phyloP scores from a whole-genome alignment of 257 asterid genomes.

The Anisodus acutangulus region DNA sequence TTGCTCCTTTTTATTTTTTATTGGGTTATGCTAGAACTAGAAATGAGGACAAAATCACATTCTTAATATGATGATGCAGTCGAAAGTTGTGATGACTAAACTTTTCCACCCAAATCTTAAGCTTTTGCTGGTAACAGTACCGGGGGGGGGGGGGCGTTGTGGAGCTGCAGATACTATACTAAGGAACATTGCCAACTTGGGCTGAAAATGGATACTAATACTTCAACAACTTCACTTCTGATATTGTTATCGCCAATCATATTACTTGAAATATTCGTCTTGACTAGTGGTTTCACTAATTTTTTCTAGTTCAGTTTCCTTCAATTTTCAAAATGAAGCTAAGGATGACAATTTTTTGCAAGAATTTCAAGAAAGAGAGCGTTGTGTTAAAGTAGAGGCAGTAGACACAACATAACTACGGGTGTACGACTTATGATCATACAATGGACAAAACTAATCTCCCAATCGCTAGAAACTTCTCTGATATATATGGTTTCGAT shows the following conservation, averaged over 20 bases:
- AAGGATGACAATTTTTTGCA: neutral
- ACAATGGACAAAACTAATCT: neutral
- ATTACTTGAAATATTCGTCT: neutral
- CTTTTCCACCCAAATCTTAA: slow-evolving; percentile 39
- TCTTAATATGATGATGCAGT: no score
- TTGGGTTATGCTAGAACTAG: neutral
- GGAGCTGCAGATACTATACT: slow-evolving; percentile 43
- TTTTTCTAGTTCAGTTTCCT: no score
- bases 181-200: neutral
- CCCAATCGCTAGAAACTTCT: neutral
- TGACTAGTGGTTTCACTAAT: neutral
- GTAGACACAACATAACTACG: slow-evolving; percentile 35
- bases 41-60: no score
- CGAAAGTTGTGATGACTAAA: slow-evolving; percentile 25
- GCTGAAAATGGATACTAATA: no score
- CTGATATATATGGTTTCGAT: no score
- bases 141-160: neutral
- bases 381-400: slow-evolving; percentile 34
- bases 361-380: slow-evolving; percentile 38
- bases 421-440: neutral
- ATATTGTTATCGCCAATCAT: neutral
- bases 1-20: neutral
- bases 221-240: no score
- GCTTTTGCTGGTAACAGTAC: slow-evolving; percentile 30
- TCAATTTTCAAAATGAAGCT: no score